Base-by-base conservation (phyloP, 2,329 filamentous ascomycete genomes). In the Fusarium succisae region DNA sequence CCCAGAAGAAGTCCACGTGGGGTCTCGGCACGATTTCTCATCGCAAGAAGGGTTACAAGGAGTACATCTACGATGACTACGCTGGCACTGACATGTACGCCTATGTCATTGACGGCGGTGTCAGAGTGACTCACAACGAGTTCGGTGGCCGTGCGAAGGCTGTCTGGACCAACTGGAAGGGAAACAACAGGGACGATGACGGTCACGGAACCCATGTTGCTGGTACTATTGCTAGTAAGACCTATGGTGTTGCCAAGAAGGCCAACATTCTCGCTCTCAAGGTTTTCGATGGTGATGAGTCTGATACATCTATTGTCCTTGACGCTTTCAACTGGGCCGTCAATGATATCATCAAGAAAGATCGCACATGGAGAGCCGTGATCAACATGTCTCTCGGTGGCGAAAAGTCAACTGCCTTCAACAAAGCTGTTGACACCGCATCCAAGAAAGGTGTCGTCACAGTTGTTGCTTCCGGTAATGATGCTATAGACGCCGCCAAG, bases 341-440 rank as follows among this genome's bases (percentile, higher is more conserved):
- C 4, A 76, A 78, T 12, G 82, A 84, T 53, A 81, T 83, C 14
- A 64, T 77, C 30, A 54, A 70, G 17, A 78, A 76, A 37, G 77
- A 76, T 17, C 77, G 80, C 4, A 70, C 70, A 5, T 63, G 50
- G 10, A 77, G 80, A 8, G 80, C 85, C 9, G 85, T 87, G 24
- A 81, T 86, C 30, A 85, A 82, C 76, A 83, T 88, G 81, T 87
- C 85, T 24, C 80, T 88, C 1, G 78, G 74, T 3, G 76, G 50
- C 13, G 48, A 51, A 24, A 66, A 63, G 59, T 78, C 66, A 20
- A 57, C 45, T 0, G 67, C 71, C 1, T 61, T 71, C 7, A 69
- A 73, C 15, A 55, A 56, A 3, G 79, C 77, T 7, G 67, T 80
- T 6, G 66, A 78, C 7, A 68, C 70, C 6, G 78, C 77, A 2